Evolutionary conservation across 179 eudicot species (phyloP).

Genomic region (Heliamphora ciliata): DNA sequence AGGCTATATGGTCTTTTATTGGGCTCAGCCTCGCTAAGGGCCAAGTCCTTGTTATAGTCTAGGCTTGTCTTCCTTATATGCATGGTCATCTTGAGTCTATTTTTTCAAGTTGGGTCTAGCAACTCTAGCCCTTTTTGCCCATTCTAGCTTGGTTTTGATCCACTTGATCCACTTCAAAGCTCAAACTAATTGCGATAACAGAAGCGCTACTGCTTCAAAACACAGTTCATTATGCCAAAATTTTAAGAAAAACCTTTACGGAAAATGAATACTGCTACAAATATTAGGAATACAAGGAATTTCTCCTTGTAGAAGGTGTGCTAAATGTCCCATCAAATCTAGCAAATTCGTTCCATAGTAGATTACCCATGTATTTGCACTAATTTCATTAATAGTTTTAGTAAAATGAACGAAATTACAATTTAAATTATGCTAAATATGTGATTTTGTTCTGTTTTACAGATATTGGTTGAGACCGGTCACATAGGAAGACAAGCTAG

Average conservation of each 20-base stretch:
- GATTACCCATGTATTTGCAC: background rate
- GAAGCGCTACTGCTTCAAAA: background rate
- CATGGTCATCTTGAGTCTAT: too few relatives aligned
- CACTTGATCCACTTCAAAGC: background rate
- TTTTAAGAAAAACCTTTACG: too few relatives aligned
- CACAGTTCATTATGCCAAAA: too few relatives aligned
- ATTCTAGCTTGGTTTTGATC: too few relatives aligned
- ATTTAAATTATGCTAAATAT: background rate
- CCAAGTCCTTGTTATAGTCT: too few relatives aligned
- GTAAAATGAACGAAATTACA: background rate
- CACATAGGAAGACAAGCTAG: conserved; percentile 98
- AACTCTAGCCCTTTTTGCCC: too few relatives aligned
- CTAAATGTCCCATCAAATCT: background rate
- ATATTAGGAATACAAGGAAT: background rate
- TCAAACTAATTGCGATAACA: background rate
- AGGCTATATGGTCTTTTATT: too few relatives aligned
- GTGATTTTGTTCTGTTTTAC: conserved; percentile 26
- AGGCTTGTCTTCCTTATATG: too few relatives aligned
- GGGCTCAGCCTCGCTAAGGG: too few relatives aligned
- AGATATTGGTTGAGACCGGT: conserved; percentile 96
- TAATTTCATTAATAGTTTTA: background rate
- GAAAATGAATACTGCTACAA: background rate
- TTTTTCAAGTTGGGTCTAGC: too few relatives aligned
- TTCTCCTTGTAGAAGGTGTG: background rate
- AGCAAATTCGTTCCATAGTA: background rate